Percentiles rank a stretch among this genome's conserved stretches.
These are phyloP conservation scores for Xylaria sp. DNA, from an alignment of 2,329 filamentous ascomycete genomes.

Conservation along the genomic window DNA sequence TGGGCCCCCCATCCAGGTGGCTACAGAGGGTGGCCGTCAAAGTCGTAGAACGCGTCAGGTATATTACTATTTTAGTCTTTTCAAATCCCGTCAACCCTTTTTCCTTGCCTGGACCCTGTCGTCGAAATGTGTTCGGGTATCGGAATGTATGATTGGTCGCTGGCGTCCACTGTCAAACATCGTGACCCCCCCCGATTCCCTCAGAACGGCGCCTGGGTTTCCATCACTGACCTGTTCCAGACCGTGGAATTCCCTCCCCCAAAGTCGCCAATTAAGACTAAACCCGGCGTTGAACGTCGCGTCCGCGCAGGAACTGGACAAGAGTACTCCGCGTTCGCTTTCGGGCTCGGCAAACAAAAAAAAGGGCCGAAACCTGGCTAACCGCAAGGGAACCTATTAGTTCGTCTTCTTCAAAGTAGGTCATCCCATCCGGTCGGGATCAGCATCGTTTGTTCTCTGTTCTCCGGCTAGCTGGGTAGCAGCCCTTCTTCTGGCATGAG, in stretches of 20 bases:
- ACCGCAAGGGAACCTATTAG: background rate
- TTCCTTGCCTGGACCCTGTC: conserved; percentile 7
- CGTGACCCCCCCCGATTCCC: conserved; percentile 1
- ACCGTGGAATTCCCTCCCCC: background rate
- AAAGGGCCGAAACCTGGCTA: conserved; percentile 11
- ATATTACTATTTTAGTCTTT: conserved; percentile 13
- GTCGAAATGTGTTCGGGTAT: conserved; percentile 15
- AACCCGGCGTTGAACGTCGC: background rate
- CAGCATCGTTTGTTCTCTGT: background rate
- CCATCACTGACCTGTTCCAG: background rate
- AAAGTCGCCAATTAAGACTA: background rate
- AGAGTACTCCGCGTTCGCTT: conserved; percentile 8
- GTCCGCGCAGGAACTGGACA: background rate
- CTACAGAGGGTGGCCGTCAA: conserved; percentile 2
- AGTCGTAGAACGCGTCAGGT: background rate
- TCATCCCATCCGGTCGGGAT: conserved; percentile 10
- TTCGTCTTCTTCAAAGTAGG: background rate
- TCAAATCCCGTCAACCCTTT: conserved; percentile 15
- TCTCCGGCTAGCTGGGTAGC: conserved; percentile 1
- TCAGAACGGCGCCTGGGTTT: background rate
- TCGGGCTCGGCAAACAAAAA: conserved; percentile 14
- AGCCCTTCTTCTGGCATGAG: conserved; percentile 7
- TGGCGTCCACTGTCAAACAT: conserved; percentile 13
- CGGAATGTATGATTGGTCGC: conserved; percentile 14
- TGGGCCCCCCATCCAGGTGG: background rate